Base-by-base conservation (phyloP, 306 rosid genomes). In the Elaeagnus macrophylla region DNA sequence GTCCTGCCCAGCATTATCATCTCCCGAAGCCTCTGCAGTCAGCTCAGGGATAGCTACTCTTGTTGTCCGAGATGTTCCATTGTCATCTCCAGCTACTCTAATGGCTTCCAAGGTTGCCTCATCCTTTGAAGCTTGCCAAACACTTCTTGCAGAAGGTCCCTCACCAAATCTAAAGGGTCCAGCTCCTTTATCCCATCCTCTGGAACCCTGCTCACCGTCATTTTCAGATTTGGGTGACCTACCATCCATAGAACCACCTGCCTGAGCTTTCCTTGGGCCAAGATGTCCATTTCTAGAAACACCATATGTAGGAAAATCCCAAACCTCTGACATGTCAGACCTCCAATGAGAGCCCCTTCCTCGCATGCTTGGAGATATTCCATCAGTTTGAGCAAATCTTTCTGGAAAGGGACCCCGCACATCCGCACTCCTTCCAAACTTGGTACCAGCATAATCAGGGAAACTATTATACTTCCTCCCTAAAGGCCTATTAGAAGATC, bases 121-220 rank as follows among this genome's bases (percentile, higher is more conserved):
- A 52, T 91, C 97, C 72, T 91, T 91, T 7, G 96, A 91, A 52
- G 97, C 96, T 75, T 82, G 97, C 97, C 97, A 91, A 38, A 91
- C 97, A 57, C 97, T 86, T 77, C 97, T 84, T 42, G 97, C 97
- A 6, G 97, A 91, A 77, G 97, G 97, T 36, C 97, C 97, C 80
- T 91, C 96, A 37, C 96, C 97, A 51, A 79, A 76, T 67, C 94
- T 74, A 60, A 80, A 58, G 35, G 91, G 91, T 72, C 86, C 80
- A 66, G 77, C 76, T 53, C 82, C 97, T 74, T 81, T 83, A 38
- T 83, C 94, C 95, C 95, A 90, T 44, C 80, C 97, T 73, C 94
- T 79, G 72, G 76, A 77, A 41, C 79, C 83, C 45, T 77, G 95
- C 67, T 86, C 97, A 62, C 72, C 74, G 54, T 81, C 97, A 52